Conservation (phyloP, 2,329 filamentous ascomycete species). For the Aspergillus unguis region DNA sequence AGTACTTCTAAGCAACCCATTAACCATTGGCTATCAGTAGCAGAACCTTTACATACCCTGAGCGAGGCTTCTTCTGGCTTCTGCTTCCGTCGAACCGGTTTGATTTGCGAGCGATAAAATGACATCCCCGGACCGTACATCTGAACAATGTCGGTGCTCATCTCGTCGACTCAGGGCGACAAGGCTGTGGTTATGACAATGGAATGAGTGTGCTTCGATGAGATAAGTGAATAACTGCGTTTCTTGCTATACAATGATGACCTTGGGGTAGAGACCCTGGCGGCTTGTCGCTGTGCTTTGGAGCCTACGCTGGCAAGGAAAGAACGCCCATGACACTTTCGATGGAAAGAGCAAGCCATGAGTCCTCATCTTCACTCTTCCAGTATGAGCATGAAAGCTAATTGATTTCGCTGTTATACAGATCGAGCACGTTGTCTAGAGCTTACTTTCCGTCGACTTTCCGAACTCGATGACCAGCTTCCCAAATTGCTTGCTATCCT, state of each 20-base stretch:
- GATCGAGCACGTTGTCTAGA: conserved; percentile 21
- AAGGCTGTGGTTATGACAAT: conserved; percentile 1
- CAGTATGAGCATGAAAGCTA: background rate
- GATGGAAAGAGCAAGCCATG: conserved; percentile 1
- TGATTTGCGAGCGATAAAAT: conserved; percentile 17
- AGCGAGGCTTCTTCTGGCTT: conserved; percentile 5
- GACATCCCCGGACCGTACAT: conserved; percentile 22
- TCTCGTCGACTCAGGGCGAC: conserved; percentile 5
- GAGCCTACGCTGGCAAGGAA: conserved; percentile 4
- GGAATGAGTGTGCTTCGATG: conserved; percentile 12
- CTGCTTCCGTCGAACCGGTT: background rate
- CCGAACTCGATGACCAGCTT: conserved; percentile 79
- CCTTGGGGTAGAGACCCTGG: background rate
- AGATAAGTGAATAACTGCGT: conserved; percentile 14
- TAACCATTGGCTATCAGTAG: background rate
- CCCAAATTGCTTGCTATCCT: conserved; percentile 79
- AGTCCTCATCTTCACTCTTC: background rate
- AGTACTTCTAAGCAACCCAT: conserved; percentile 17
- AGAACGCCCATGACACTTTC: background rate
- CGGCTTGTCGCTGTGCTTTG: background rate
- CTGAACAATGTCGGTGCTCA: conserved; percentile 17
- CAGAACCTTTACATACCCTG: conserved; percentile 12
- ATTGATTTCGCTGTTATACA: conserved; percentile 1
- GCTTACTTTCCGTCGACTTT: conserved; percentile 37
- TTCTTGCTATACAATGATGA: conserved; percentile 14